A percentile compares a stretch with the other conserved stretches of the same genome.
phyloP scores from a whole-genome alignment of 805 yeast species.

The Spathaspora sp. region DNA sequence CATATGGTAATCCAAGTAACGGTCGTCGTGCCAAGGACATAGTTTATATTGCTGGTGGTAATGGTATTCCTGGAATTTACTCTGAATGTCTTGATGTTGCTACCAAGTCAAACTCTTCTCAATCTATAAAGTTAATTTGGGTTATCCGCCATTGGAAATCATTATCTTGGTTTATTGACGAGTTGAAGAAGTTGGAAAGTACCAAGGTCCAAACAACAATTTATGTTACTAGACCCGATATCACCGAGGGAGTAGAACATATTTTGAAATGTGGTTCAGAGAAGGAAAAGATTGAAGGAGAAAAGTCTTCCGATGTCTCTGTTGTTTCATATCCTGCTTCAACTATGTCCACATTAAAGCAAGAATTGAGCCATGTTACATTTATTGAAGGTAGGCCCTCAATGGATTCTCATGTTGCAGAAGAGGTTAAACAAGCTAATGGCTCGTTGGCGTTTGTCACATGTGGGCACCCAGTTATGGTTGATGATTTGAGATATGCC shows the following conservation, averaged over 20 bases:
- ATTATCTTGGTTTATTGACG: constrained; percentile 48
- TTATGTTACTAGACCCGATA: constrained; percentile 26
- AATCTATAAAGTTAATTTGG: constrained; percentile 55
- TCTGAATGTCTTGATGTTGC: constrained; percentile 34
- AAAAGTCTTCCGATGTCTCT: constrained; percentile 5
- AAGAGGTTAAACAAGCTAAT: constrained; percentile 31
- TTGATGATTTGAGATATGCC: constrained; percentile 51
- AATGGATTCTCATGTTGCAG: constrained; percentile 33
- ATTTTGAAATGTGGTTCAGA: neutral
- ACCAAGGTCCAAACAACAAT: constrained; percentile 27
- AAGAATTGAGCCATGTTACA: constrained; percentile 26
- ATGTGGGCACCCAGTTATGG: constrained; percentile 64
- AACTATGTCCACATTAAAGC: constrained; percentile 7
- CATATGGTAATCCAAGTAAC: constrained; percentile 56
- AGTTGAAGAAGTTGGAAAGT: constrained; percentile 25
- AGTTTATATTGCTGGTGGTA: constrained; percentile 68
- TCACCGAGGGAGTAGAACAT: constrained; percentile 4
- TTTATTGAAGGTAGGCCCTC: constrained; percentile 49
- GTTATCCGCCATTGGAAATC: constrained; percentile 53
- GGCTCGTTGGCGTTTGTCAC: constrained; percentile 53
- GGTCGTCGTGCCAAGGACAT: constrained; percentile 31
- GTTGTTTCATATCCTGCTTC: constrained; percentile 5
- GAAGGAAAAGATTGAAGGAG: constrained; percentile 1
- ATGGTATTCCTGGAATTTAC: constrained; percentile 62
- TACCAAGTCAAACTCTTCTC: constrained; percentile 33